phyloP scores from a whole-genome alignment of 2,329 filamentous ascomycete genomes.

The Monilinia fructicola region DNA sequence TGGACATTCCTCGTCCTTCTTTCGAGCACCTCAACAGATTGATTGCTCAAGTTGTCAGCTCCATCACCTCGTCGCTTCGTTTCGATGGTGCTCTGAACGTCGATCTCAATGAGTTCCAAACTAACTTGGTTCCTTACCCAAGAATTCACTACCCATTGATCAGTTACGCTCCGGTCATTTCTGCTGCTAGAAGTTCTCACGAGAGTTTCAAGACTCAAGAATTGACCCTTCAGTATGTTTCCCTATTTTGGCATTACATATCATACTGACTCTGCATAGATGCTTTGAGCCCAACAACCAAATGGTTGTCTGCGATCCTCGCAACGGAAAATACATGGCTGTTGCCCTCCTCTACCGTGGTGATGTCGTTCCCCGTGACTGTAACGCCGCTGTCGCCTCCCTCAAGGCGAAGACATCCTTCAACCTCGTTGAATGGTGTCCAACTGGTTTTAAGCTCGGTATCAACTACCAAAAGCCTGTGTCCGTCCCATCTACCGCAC shows the following conservation, averaged over 20 bases:
- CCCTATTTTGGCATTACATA: neutral
- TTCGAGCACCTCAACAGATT: constrained; percentile 66
- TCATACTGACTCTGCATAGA: constrained; percentile 34
- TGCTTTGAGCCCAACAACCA: constrained; percentile 68
- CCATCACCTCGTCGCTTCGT: constrained; percentile 63
- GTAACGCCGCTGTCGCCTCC: constrained; percentile 56
- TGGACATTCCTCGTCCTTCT: constrained; percentile 63
- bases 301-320: constrained; percentile 66
- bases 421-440: constrained; percentile 96
- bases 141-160: constrained; percentile 68
- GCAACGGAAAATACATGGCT: constrained; percentile 69
- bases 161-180: constrained; percentile 63
- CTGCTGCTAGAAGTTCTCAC: constrained; percentile 59
- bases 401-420: constrained; percentile 64
- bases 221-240: constrained; percentile 59
- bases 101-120: constrained; percentile 69
- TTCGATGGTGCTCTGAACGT: constrained; percentile 68
- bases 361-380: constrained; percentile 63
- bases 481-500: constrained; percentile 46
- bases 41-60: constrained; percentile 67
- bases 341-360: constrained; percentile 65
- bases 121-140: constrained; percentile 66
- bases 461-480: constrained; percentile 79
- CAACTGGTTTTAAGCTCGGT: constrained; percentile 99
- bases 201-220: constrained; percentile 67